Evolutionary conservation across 2,329 filamentous ascomycete genomes (phyloP).

Genomic region (Alternaria angustiovoidea): DNA sequence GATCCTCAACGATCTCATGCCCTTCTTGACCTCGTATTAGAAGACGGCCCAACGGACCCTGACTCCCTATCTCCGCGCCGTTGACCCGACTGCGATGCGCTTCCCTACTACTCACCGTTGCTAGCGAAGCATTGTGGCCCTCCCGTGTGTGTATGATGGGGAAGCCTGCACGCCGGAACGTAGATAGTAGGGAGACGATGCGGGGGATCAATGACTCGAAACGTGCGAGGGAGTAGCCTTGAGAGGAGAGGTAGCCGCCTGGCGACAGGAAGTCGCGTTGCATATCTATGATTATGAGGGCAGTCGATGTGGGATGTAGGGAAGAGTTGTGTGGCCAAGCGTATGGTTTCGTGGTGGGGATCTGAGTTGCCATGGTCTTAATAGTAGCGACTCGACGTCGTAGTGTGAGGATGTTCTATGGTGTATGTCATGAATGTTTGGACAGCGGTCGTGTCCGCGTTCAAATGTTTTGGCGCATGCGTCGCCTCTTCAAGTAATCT

Average conservation of each 20-base stretch:
- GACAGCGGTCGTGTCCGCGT: too few species aligned
- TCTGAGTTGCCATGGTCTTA: constrained; percentile 26
- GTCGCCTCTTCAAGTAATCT: background rate
- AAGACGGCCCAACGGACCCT: constrained; percentile 65
- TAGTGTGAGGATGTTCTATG: background rate
- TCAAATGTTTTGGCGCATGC: background rate
- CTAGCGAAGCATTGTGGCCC: constrained; percentile 63
- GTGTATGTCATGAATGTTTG: background rate
- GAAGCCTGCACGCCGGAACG: constrained; percentile 53
- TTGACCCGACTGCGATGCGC: constrained; percentile 62
- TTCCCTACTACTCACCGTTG: constrained; percentile 65
- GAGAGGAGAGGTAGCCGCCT: constrained; percentile 60
- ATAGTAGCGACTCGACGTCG: background rate
- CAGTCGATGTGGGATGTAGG: constrained; percentile 55
- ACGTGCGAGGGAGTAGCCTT: constrained; percentile 55
- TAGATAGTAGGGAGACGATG: constrained; percentile 51
- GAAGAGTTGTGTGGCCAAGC: constrained; percentile 52
- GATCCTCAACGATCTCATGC: constrained; percentile 65
- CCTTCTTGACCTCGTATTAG: constrained; percentile 56
- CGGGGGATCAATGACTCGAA: constrained; percentile 57
- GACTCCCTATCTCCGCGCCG: constrained; percentile 59
- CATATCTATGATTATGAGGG: constrained; percentile 64
- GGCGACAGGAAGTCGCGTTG: constrained; percentile 62
- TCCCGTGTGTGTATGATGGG: constrained; percentile 62
- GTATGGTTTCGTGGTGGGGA: constrained; percentile 45